Base-by-base conservation (phyloP, 495 filamentous ascomycete species). In the Wilcoxina mikolae region DNA sequence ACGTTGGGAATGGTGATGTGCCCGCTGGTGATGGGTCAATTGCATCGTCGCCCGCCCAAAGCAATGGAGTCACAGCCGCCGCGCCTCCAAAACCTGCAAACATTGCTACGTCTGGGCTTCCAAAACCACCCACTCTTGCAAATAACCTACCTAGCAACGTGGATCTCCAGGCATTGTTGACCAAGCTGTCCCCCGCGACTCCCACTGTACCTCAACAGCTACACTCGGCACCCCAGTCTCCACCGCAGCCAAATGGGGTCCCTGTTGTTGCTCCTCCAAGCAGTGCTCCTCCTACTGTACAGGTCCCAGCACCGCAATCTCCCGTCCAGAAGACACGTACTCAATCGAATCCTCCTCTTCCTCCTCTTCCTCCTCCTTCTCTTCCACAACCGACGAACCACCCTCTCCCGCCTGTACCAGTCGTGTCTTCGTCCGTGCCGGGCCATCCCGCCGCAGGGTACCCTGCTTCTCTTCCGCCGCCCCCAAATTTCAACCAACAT, bases 91-190 rank as follows among this genome's bases (percentile, higher is more conserved):
- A 59, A 51, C 60, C 51, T 50, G 57, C 58, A 33, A 52, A 57
- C 58, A 60, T 61, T 54, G 28, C 49, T 29, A 50, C 27, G 27
- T 11, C 31, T 7, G 49, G 49, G 7, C 31, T 52, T 26, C 49
- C 49, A 4, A 17, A 17, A 22, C 46, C 46, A 27, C 28, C 49
- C 28, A 41, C 54, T 27, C 48, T 62, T 51, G 44, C 60, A 53
- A 62, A 35, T 54, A 64, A 57, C 57, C 29, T 65, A 25, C 56
- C 62, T 52, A 65, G 58, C 59, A 65, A 60, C 58, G 62, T 66
- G 58, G 63, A 66, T 58, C 39, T 66, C 20, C 63, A 66, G 55
- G 63, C 62, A 54, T 58, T 66, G 45, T 65, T 66, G 62, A 65
- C 63, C 53, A 65, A 61, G 59, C 56, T 66, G 48, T 65, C 63